These are phyloP conservation scores for Bryum argenteum DNA, from an alignment of 225 moss, liverwort and hornwort species.

Conservation along the genomic window DNA sequence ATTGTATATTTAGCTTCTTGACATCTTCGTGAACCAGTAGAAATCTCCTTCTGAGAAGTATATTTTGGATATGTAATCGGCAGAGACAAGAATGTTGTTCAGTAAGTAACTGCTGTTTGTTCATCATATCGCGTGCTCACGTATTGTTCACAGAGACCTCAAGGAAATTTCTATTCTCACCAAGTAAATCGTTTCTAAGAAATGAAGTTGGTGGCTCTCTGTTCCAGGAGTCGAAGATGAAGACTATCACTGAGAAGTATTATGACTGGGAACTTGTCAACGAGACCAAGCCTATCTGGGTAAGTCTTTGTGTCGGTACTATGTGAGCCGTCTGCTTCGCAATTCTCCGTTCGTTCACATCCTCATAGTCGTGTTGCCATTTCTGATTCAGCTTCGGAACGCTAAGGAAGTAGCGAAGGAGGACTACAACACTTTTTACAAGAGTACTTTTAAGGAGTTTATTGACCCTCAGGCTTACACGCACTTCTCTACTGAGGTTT, in stretches of 20 bases:
- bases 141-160: not conserved
- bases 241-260: constrained; percentile 82
- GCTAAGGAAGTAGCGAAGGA: constrained; percentile 64
- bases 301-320: constrained; percentile 29
- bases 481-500: constrained; percentile 67
- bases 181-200: not conserved
- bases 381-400: constrained; percentile 46
- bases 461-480: constrained; percentile 63
- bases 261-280: constrained; percentile 96
- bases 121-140: not conserved
- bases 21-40: not conserved
- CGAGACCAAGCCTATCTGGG: constrained; percentile 95
- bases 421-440: constrained; percentile 61
- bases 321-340: not conserved
- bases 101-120: not conserved
- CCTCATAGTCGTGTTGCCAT: not conserved
- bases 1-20: not conserved
- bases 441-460: constrained; percentile 71
- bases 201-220: not conserved
- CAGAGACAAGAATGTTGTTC: no score
- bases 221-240: constrained; percentile 56
- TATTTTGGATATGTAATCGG: no score
- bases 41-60: not conserved
- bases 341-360: not conserved
- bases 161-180: not conserved